phyloP scores from a whole-genome alignment of 768 basidiomycete species.

The Lactarius vividus region DNA sequence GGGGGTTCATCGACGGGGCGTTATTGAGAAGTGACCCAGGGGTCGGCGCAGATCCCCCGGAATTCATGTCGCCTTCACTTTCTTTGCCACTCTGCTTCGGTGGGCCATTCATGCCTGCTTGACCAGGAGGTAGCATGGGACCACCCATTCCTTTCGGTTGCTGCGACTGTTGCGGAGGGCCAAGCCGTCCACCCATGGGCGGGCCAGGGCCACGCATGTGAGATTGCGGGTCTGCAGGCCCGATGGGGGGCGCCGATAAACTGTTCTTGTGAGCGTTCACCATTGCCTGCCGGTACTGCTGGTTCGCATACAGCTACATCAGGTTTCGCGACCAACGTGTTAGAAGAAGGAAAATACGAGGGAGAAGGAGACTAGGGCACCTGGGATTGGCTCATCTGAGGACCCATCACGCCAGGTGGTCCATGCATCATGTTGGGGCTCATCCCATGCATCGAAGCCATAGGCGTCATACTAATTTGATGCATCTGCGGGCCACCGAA shows the following conservation, averaged over 20 bases:
- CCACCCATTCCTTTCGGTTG: conserved; percentile 22
- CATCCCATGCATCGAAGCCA: conserved; percentile 21
- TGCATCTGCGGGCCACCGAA: conserved; percentile 21
- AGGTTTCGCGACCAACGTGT: neutral
- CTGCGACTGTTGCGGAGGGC: conserved; percentile 18
- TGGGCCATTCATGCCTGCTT: conserved; percentile 25
- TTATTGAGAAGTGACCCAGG: conserved; percentile 22
- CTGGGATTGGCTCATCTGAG: conserved; percentile 14
- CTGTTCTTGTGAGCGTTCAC: conserved; percentile 9
- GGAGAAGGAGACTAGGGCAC: neutral
- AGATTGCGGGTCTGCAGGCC: conserved; percentile 7
- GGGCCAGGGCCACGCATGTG: conserved; percentile 14
- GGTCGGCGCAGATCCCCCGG: conserved; percentile 16
- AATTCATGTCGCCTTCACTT: conserved; percentile 20
- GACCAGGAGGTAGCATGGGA: conserved; percentile 30
- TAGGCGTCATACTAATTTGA: conserved; percentile 17
- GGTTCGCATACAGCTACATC: conserved; percentile 5
- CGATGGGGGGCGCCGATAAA: neutral
- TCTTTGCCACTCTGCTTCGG: conserved; percentile 20
- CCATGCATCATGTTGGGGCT: conserved; percentile 19
- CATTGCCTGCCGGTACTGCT: conserved; percentile 21
- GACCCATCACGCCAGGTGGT: conserved; percentile 6
- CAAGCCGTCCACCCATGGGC: conserved; percentile 15
- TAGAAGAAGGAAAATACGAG: neutral
- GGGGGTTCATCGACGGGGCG: conserved; percentile 12